Evolutionary conservation across 768 basidiomycete species (phyloP).

Genomic region (Rhizopogon salebrosus): DNA sequence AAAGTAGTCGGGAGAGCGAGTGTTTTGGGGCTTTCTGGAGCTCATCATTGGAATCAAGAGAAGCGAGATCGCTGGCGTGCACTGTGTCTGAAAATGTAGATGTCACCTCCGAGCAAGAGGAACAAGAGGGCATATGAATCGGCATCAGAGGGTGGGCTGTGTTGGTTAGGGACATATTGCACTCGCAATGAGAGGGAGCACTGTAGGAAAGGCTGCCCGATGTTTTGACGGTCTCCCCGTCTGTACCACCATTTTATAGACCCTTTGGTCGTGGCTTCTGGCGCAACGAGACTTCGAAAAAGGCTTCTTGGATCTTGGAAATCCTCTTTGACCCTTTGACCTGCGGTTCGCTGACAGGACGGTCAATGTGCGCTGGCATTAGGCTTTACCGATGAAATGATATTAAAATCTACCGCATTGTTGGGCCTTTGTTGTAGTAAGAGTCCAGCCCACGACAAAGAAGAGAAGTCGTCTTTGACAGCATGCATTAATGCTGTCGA

Average conservation of each 20-base stretch:
- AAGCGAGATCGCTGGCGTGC: constrained; percentile 16
- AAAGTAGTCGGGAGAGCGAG: constrained; percentile 52
- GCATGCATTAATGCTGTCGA: constrained; percentile 6
- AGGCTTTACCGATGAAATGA: constrained; percentile 19
- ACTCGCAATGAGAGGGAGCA: not conserved
- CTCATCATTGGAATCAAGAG: constrained; percentile 16
- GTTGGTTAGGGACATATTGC: not conserved
- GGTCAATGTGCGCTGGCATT: constrained; percentile 13
- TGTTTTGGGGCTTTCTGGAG: constrained; percentile 20
- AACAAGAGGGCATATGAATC: constrained; percentile 2
- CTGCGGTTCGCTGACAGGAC: constrained; percentile 10
- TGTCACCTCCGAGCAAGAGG: constrained; percentile 13
- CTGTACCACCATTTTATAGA: constrained; percentile 22
- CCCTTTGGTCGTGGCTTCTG: constrained; percentile 14
- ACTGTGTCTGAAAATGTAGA: constrained; percentile 11
- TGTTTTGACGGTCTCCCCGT: constrained; percentile 1
- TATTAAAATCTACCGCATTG: constrained; percentile 18
- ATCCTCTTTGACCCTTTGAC: constrained; percentile 13
- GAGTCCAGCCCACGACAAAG: constrained; percentile 23
- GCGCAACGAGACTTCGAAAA: constrained; percentile 1
- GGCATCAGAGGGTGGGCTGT: not conserved
- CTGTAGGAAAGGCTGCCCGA: constrained; percentile 1
- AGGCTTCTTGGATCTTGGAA: constrained; percentile 9
- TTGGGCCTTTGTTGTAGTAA: constrained; percentile 22
- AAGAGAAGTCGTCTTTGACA: constrained; percentile 10